These are phyloP conservation scores for Microsporum ferrugineum DNA, from an alignment of 2,329 filamentous ascomycete genomes.

Conservation along the genomic window DNA sequence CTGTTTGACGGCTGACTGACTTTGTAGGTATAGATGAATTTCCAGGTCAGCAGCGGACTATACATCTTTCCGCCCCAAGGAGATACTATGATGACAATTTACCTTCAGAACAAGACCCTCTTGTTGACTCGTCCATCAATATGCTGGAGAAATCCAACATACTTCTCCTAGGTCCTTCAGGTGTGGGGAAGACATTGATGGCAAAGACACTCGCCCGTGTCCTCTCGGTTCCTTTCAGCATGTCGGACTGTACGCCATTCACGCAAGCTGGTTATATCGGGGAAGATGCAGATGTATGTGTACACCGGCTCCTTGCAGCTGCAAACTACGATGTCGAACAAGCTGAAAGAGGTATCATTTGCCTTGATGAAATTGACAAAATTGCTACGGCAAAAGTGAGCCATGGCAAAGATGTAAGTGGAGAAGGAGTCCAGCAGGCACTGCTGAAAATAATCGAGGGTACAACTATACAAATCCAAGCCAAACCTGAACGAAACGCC, in stretches of 20 bases:
- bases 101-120: slow-evolving; percentile 25
- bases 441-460: slow-evolving; percentile 93
- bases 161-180: slow-evolving; percentile 78
- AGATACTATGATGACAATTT: slow-evolving; percentile 17
- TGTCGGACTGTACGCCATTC: slow-evolving; percentile 90
- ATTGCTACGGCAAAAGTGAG: slow-evolving; percentile 78
- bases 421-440: slow-evolving; percentile 93
- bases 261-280: slow-evolving; percentile 97
- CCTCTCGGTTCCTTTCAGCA: slow-evolving; percentile 89
- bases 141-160: slow-evolving; percentile 95
- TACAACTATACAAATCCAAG: slow-evolving; percentile 81
- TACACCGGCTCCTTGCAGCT: slow-evolving; percentile 79
- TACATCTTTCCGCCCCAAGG: slow-evolving; percentile 27
- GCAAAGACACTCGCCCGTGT: slow-evolving; percentile 77
- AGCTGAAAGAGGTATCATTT: slow-evolving; percentile 85
- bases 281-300: slow-evolving; percentile 92
- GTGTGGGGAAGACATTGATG: slow-evolving; percentile 94
- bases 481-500: slow-evolving; percentile 49
- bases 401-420: slow-evolving; percentile 86
- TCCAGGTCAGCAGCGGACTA: slow-evolving; percentile 48
- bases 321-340: slow-evolving; percentile 77
- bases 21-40: slow-evolving; percentile 43
- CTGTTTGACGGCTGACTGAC: background rate
- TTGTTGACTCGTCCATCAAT: slow-evolving; percentile 48
- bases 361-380: slow-evolving; percentile 95